phyloP scores from a whole-genome alignment of 179 eudicot genomes.

The Drosera spatulata region DNA sequence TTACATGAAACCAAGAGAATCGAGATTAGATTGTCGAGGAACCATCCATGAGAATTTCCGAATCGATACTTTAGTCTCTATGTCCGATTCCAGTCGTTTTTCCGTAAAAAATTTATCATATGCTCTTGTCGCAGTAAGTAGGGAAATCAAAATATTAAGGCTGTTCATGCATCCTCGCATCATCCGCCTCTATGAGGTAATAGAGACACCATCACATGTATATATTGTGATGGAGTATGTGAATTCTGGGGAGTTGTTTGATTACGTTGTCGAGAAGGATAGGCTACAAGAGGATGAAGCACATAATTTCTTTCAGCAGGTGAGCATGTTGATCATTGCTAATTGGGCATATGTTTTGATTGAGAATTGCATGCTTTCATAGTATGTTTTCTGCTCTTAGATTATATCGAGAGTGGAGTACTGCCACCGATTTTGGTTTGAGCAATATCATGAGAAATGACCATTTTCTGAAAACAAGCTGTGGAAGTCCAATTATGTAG shows the following conservation, averaged over 20 bases:
- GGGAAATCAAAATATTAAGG: conserved; percentile 89
- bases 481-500: conserved; percentile 99
- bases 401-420: conserved; percentile 97
- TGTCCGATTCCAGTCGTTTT: too few species aligned
- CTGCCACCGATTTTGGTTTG: conserved; percentile 95
- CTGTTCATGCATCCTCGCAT: conserved; percentile 97
- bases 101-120: too few species aligned
- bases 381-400: conserved; percentile 22
- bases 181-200: conserved; percentile 86
- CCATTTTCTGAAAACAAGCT: conserved; percentile 89
- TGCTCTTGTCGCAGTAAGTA: conserved; percentile 51
- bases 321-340: conserved; percentile 8
- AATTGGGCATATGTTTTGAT: background rate
- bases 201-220: conserved; percentile 79
- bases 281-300: conserved; percentile 89
- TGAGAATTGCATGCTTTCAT: background rate
- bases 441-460: conserved; percentile 97
- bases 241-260: conserved; percentile 86
- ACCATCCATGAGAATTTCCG: too few species aligned
- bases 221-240: conserved; percentile 95
- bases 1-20: too few species aligned
- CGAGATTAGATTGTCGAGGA: too few species aligned
- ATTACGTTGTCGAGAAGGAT: conserved; percentile 94
- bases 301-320: conserved; percentile 91
- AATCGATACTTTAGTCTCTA: too few species aligned